Percentiles rank a stretch among this genome's conserved stretches.
Conservation (phyloP, 352 stramenopile species). For the Globisporangium cederbergense region DNA sequence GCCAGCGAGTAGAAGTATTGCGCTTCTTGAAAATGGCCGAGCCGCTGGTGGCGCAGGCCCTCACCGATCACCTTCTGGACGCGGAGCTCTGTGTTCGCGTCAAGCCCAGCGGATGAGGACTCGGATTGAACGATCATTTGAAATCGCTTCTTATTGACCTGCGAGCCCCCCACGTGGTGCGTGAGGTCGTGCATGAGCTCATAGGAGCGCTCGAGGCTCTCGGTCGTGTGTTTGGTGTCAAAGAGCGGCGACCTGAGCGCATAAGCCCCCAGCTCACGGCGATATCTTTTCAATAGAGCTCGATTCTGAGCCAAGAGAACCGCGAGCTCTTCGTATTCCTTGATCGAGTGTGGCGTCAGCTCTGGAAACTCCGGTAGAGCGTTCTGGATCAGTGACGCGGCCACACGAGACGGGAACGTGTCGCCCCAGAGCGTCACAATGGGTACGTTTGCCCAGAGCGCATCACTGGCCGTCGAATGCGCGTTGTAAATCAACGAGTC, state of each 20-base stretch:
- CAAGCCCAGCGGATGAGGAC: neutral
- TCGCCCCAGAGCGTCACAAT: conserved; percentile 86
- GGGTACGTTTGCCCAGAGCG: conserved; percentile 85
- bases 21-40: conserved; percentile 20
- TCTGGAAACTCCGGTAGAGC: conserved; percentile 23
- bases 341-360: conserved; percentile 46
- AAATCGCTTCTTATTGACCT: conserved; percentile 11
- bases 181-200: conserved; percentile 57
- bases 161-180: conserved; percentile 18
- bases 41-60: conserved; percentile 31
- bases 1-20: conserved; percentile 30
- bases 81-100: conserved; percentile 9
- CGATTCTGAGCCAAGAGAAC: conserved; percentile 39
- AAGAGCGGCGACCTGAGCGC: conserved; percentile 60
- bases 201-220: conserved; percentile 71
- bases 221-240: conserved; percentile 50
- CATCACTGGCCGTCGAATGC: conserved; percentile 93
- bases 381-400: conserved; percentile 50
- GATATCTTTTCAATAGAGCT: conserved; percentile 23
- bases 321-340: conserved; percentile 68
- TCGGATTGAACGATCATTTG: conserved; percentile 47
- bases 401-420: conserved; percentile 70
- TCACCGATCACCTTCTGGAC: conserved; percentile 19
- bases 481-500: conserved; percentile 95
- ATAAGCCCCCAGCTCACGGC: conserved; percentile 26